Evolutionary conservation across 129 eudicot genomes (phyloP).

Genomic region (Arctium minus): DNA sequence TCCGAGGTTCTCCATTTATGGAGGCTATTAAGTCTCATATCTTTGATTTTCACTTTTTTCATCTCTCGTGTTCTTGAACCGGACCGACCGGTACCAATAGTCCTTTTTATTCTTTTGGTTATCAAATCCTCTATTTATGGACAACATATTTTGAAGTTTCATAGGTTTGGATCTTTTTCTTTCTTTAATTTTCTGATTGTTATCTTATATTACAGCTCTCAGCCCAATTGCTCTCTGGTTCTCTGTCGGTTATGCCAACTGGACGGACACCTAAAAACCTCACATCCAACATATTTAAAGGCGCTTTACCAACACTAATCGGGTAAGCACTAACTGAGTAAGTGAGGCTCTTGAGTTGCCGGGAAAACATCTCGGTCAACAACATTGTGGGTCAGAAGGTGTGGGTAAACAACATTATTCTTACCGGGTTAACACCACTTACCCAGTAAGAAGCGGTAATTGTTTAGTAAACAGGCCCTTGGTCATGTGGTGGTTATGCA

Average conservation of each 20-base stretch:
- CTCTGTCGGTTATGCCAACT: not conserved
- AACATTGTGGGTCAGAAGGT: not conserved
- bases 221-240: not conserved
- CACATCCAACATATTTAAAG: not conserved
- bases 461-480: not conserved
- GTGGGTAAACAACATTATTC: not conserved
- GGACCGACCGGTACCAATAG: too few species aligned
- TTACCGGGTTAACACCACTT: not conserved
- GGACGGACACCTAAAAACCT: not conserved
- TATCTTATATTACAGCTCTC: not conserved
- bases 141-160: too few species aligned
- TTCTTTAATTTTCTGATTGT: too few species aligned
- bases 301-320: not conserved
- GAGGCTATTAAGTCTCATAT: too few species aligned
- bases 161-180: too few species aligned
- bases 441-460: not conserved
- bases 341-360: not conserved
- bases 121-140: too few species aligned
- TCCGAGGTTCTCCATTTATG: too few species aligned
- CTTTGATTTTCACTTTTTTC: too few species aligned
- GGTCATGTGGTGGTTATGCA: constrained; percentile 4
- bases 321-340: not conserved
- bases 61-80: too few species aligned
- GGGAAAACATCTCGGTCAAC: not conserved
- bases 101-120: too few species aligned